Percentiles rank a stretch among this genome's conserved stretches.
Evolutionary conservation across 1,284 basidiomycete genomes (phyloP).

Genomic region (Cryptococcus amylolentus): DNA sequence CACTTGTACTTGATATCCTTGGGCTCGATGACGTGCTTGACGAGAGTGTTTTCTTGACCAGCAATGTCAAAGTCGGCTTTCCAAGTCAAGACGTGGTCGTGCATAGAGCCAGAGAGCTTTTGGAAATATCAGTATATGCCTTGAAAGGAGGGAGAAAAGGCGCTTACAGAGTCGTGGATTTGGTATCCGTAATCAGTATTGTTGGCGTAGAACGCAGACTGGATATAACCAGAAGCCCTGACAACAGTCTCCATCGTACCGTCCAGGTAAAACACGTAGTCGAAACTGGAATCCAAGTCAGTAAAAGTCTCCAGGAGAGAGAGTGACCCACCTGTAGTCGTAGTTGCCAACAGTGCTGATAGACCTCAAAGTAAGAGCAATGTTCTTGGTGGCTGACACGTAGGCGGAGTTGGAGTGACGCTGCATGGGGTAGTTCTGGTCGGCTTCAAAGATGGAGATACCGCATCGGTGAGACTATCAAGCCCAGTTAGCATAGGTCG

Average conservation of each 20-base stretch:
- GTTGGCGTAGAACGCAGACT: slow-evolving; percentile 55
- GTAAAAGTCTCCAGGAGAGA: neutral
- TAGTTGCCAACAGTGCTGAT: slow-evolving; percentile 63
- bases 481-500: neutral
- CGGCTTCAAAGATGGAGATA: slow-evolving; percentile 64
- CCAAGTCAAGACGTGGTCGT: slow-evolving; percentile 67
- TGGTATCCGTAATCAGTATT: slow-evolving; percentile 58
- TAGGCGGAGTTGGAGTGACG: slow-evolving; percentile 23
- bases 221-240: slow-evolving; percentile 43
- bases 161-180: slow-evolving; percentile 57
- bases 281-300: slow-evolving; percentile 9
- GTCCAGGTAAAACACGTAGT: slow-evolving; percentile 40
- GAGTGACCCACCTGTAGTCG: slow-evolving; percentile 38
- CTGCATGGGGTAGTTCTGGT: slow-evolving; percentile 58
- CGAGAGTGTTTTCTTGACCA: slow-evolving; percentile 59
- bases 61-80: slow-evolving; percentile 62
- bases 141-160: neutral
- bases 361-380: slow-evolving; percentile 58
- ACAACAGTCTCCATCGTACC: slow-evolving; percentile 41
- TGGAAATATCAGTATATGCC: neutral
- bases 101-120: slow-evolving; percentile 55
- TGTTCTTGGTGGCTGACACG: slow-evolving; percentile 56
- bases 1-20: slow-evolving; percentile 60
- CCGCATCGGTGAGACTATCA: slow-evolving; percentile 49
- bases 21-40: slow-evolving; percentile 46